Conservation (phyloP, 306 rosid species). For the Lathyrus aphaca region DNA sequence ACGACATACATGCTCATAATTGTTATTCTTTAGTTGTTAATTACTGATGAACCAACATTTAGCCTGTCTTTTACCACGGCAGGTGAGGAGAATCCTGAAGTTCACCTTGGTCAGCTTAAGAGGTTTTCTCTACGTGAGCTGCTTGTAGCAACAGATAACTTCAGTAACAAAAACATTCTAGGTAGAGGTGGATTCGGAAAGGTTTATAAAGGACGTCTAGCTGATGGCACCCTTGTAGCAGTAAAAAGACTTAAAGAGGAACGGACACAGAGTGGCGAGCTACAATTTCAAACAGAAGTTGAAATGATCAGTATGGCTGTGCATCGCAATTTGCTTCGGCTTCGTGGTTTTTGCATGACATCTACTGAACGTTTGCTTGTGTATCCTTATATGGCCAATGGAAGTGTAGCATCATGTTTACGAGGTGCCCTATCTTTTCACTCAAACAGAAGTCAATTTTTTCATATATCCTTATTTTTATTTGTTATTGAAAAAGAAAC, state of each 20-base stretch:
- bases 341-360: conserved; percentile 79
- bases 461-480: not conserved
- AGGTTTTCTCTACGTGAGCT: conserved; percentile 90
- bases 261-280: conserved; percentile 85
- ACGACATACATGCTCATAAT: conserved; percentile 4
- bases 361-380: no score
- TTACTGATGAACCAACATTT: conserved; percentile 18
- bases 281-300: conserved; percentile 95
- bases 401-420: conserved; percentile 78
- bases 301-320: conserved; percentile 98
- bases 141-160: conserved; percentile 88
- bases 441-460: no score
- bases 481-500: not conserved
- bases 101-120: conserved; percentile 30
- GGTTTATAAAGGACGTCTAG: conserved; percentile 91
- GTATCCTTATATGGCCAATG: no score
- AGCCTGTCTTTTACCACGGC: conserved; percentile 38
- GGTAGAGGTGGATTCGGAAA: conserved; percentile 98
- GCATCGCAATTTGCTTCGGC: conserved; percentile 93
- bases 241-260: conserved; percentile 94
- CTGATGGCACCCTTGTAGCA: conserved; percentile 90
- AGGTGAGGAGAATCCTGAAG: conserved; percentile 98
- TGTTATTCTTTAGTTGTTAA: conserved; percentile 21
- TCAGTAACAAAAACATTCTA: conserved; percentile 75
- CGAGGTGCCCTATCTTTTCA: conserved; percentile 57